Percentiles rank a stretch among this genome's conserved stretches.
Conservation (phyloP, 306 rosid species). For the Acacia acuminata region DNA sequence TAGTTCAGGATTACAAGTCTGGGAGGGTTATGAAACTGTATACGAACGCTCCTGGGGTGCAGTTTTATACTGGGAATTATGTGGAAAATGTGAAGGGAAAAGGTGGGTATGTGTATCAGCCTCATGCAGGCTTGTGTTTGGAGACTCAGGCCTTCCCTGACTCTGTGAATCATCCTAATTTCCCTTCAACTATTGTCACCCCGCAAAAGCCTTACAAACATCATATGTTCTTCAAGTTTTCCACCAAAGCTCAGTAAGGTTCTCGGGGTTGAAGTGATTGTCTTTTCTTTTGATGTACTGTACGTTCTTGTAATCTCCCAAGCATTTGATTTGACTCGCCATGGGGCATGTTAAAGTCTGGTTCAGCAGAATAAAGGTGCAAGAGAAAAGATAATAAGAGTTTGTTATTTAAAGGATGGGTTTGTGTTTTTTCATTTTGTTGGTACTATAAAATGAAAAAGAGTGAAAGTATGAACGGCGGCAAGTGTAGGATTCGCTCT, state of each 20-base stretch:
- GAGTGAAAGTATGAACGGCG: not conserved
- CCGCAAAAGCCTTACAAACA: slow-evolving; percentile 66
- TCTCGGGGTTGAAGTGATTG: not conserved
- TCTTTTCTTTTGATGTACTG: not conserved
- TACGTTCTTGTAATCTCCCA: not conserved
- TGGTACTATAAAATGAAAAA: not conserved
- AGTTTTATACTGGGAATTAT: slow-evolving; percentile 67
- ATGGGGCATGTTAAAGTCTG: not conserved
- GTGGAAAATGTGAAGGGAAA: slow-evolving; percentile 68
- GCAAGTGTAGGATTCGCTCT: not conserved
- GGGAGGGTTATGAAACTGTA: slow-evolving; percentile 64
- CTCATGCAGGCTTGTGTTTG: slow-evolving; percentile 69
- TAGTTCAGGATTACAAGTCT: slow-evolving; percentile 59
- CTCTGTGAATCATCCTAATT: slow-evolving; percentile 78
- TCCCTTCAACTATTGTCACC: slow-evolving; percentile 80
- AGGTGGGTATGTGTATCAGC: slow-evolving; percentile 60
- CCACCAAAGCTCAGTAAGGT: slow-evolving; percentile 19
- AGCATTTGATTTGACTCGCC: not conserved
- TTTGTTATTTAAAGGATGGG: not conserved
- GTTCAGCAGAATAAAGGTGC: not conserved
- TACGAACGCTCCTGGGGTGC: slow-evolving; percentile 79
- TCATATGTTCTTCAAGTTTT: slow-evolving; percentile 69
- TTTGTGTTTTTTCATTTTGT: not conserved
- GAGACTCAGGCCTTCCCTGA: slow-evolving; percentile 89
- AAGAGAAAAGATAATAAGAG: not conserved